Percentiles rank a stretch among this genome's conserved stretches.
Evolutionary conservation across 306 rosid species (phyloP).

Genomic region (Corylus avellana): DNA sequence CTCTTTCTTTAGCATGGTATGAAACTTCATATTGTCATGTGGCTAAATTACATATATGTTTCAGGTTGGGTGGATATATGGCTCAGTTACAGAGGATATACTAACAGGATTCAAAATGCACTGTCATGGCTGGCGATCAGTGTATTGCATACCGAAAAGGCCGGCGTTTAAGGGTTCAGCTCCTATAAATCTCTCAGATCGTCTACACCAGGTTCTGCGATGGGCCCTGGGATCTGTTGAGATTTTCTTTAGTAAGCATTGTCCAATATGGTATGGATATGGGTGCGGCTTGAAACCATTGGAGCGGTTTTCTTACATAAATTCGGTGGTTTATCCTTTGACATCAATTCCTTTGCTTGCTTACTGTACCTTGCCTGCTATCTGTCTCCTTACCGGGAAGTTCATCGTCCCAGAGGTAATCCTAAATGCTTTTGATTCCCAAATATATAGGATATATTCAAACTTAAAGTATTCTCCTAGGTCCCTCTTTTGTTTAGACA

Average conservation of each 20-base stretch:
- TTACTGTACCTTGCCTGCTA: conserved; percentile 84
- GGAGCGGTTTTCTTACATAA: conserved; percentile 90
- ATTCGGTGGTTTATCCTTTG: conserved; percentile 87
- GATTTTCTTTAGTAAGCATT: conserved; percentile 78
- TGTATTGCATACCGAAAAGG: conserved; percentile 86
- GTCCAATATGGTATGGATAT: conserved; percentile 93
- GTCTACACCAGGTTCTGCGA: conserved; percentile 89
- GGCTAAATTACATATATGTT: conserved; percentile 22
- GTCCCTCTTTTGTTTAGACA: not conserved
- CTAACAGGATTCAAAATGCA: conserved; percentile 95
- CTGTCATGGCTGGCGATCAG: conserved; percentile 95
- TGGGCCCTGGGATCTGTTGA: conserved; percentile 98
- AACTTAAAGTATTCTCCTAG: not conserved
- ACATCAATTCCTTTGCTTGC: conserved; percentile 81
- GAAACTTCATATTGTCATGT: not conserved
- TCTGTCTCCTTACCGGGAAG: conserved; percentile 89
- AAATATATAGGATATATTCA: not conserved
- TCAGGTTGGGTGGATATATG: conserved; percentile 97
- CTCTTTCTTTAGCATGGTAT: conserved; percentile 1
- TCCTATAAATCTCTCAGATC: conserved; percentile 86
- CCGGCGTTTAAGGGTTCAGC: conserved; percentile 97
- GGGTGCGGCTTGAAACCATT: conserved; percentile 85
- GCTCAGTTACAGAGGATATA: conserved; percentile 93
- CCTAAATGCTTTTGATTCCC: not conserved
- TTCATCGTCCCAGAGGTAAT: conserved; percentile 88